Evolutionary conservation across 73 alveolate species (phyloP), one percentile per base, ranked within the genome.

Genomic region (Paramecium primaurelia): DNA sequence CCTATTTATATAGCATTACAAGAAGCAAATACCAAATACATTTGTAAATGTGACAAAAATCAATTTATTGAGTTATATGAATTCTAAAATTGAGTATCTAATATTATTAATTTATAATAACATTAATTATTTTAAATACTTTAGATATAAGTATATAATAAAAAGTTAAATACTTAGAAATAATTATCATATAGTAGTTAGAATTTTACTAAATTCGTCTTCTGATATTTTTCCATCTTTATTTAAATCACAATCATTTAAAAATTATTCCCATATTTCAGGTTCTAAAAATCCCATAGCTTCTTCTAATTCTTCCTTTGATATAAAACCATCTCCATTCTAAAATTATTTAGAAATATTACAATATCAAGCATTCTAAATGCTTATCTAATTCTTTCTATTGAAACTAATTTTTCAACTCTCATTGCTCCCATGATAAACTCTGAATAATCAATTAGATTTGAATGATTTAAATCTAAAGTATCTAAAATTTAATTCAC

Each of bases 371-470:
- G 88, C 49, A 87, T 45, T 89, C 73, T 25, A 93, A 93, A 93
- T 25, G 96, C 91, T 64, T 85, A 44, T 16, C 49, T 69, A 34
- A 93, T 83, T 45, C 84, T 51, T 25, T 88, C 92, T 9, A 42
- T 40, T 16, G 94, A 86, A 30, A 88, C 42, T 30, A 87, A 71
- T 18, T 64, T 93, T 51, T 88, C 92, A 2, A 85, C 36, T 28
- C 88, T 86, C 16, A 88, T 49, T 16, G 96, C 92, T 8, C 94
- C 96, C 71, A 83, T 71, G n/a, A 88, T 44, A 58, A 93, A 93
- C n/a, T 93, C 96, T 16, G 90, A 34, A 64, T 86, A 93, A 73
- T 93, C 96, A 26, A 93, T 68, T 32, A 89, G 54, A 22, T 95
- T 95, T 8, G 93, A 89, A 54, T 38, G 51, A 20, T 93, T 92